phyloP scores from a whole-genome alignment of 192 early-diverging fungal species.

The Lobosporangium transversale region DNA sequence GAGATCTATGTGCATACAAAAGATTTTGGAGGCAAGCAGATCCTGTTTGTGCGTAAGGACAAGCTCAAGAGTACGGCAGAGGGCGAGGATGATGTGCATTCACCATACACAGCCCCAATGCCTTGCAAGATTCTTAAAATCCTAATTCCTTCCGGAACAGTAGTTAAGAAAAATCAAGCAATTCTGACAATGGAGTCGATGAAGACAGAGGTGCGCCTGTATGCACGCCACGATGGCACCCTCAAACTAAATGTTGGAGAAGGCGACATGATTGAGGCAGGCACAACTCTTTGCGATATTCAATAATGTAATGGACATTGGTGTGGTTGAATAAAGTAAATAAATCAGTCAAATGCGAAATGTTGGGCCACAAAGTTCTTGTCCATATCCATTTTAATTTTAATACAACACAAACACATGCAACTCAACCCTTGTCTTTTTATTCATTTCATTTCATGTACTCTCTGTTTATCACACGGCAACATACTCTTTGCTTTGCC shows the following conservation, averaged over 20 bases:
- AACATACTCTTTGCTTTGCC: neutral
- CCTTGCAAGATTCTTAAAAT: slow-evolving; percentile 69
- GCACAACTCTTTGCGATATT: slow-evolving; percentile 61
- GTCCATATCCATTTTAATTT: neutral
- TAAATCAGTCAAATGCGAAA: too few species aligned
- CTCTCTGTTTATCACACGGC: too few species aligned
- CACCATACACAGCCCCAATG: slow-evolving; percentile 70
- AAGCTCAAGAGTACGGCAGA: slow-evolving; percentile 53
- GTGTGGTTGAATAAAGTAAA: neutral
- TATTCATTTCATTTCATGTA: neutral
- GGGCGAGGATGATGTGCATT: slow-evolving; percentile 58
- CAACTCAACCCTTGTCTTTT: neutral
- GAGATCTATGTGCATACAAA: slow-evolving; percentile 64
- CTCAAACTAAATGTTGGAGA: slow-evolving; percentile 64
- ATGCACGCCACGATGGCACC: slow-evolving; percentile 64
- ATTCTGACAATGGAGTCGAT: slow-evolving; percentile 73
- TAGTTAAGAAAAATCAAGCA: slow-evolving; percentile 64
- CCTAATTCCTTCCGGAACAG: slow-evolving; percentile 58
- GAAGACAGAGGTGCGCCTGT: slow-evolving; percentile 71
- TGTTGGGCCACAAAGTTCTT: too few species aligned
- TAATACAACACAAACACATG: neutral
- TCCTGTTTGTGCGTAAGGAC: slow-evolving; percentile 55
- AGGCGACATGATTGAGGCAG: slow-evolving; percentile 68
- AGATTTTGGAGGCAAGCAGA: slow-evolving; percentile 56
- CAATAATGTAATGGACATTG: slow-evolving; percentile 25